Evolutionary conservation across 345 rosid species (phyloP).

Genomic region (Raphanus sativus): DNA sequence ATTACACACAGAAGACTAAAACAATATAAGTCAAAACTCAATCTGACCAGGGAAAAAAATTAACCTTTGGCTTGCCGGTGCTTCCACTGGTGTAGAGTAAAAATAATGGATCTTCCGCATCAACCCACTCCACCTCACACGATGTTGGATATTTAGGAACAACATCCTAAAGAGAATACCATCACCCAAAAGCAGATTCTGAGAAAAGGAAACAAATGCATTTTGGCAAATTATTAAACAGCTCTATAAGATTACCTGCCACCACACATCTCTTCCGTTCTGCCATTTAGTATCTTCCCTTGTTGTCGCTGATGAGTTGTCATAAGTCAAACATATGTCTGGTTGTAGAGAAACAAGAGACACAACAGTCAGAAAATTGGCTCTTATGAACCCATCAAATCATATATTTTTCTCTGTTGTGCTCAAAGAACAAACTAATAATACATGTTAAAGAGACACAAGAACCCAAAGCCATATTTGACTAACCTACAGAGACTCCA

Average conservation of each 20-base stretch:
- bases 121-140: conserved; percentile 96
- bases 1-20: conserved; percentile 24
- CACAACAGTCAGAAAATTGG: conserved; percentile 26
- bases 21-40: background rate
- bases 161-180: conserved; percentile 57
- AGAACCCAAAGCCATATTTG: background rate
- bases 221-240: background rate
- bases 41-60: background rate
- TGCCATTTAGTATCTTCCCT: conserved; percentile 84
- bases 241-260: conserved; percentile 63
- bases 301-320: conserved; percentile 64
- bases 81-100: conserved; percentile 98
- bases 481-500: conserved; percentile 78
- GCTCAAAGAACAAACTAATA: background rate
- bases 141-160: conserved; percentile 73
- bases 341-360: conserved; percentile 14
- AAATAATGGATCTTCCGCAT: conserved; percentile 97
- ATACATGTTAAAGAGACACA: background rate
- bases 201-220: background rate
- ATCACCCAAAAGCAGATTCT: conserved; percentile 13
- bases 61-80: conserved; percentile 98
- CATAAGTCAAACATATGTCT: conserved; percentile 80
- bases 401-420: background rate
- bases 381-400: conserved; percentile 5
- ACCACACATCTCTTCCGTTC: conserved; percentile 88